phyloP scores from a whole-genome alignment of 352 stramenopile species.

The Pythium dissimile region DNA sequence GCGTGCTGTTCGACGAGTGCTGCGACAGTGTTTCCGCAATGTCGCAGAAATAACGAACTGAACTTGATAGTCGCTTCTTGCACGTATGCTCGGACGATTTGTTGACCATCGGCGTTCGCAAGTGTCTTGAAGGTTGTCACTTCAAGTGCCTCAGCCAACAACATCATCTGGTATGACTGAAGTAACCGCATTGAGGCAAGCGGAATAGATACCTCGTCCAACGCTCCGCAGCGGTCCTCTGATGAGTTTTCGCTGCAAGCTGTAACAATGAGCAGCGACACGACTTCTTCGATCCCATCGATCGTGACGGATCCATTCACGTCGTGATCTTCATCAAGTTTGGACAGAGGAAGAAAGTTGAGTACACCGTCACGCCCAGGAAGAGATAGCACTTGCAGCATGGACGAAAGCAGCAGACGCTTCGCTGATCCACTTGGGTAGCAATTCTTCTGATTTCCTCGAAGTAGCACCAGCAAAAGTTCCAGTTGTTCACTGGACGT shows the following conservation, averaged over 20 bases:
- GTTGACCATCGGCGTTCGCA: not conserved
- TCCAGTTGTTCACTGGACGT: constrained; percentile 57
- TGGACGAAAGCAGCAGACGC: constrained; percentile 49
- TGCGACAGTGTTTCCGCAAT: constrained; percentile 50
- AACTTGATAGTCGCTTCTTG: constrained; percentile 72
- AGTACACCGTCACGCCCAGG: constrained; percentile 65
- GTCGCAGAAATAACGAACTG: constrained; percentile 58
- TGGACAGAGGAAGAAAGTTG: constrained; percentile 45
- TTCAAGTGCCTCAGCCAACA: constrained; percentile 72
- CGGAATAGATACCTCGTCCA: constrained; percentile 21
- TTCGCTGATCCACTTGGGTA: constrained; percentile 38
- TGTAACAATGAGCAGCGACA: constrained; percentile 20
- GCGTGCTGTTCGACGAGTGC: constrained; percentile 41
- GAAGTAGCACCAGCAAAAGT: constrained; percentile 63
- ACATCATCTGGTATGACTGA: constrained; percentile 72
- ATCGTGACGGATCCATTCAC: not conserved
- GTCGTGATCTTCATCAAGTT: constrained; percentile 14
- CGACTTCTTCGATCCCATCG: constrained; percentile 30
- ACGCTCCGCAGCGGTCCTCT: not conserved
- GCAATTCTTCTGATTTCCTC: constrained; percentile 26
- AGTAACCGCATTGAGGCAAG: constrained; percentile 46
- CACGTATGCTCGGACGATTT: constrained; percentile 35
- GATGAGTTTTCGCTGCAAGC: constrained; percentile 7
- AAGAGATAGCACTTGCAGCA: constrained; percentile 49
- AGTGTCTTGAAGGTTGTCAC: constrained; percentile 40